A percentile compares a stretch with the other conserved stretches of the same genome.
Conservation (phyloP, 148 eudicot genomes). For the Chenopodium album region DNA sequence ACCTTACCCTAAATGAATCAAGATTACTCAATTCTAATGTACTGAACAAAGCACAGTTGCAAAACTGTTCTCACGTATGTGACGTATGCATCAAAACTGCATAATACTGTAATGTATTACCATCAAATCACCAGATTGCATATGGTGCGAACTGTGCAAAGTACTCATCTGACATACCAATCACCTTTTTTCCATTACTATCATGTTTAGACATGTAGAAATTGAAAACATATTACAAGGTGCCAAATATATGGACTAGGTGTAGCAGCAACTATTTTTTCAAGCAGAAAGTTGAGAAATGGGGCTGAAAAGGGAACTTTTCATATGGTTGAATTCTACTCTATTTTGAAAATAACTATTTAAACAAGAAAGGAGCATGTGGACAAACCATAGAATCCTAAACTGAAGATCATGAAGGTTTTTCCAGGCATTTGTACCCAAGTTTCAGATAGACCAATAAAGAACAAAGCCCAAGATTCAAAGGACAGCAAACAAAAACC, state of each 20-base stretch:
- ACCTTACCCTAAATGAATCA: no score
- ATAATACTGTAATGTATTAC: no score
- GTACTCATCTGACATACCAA: no score
- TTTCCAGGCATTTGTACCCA: neutral
- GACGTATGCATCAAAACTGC: no score
- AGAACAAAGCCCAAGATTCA: neutral
- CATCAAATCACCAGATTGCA: no score
- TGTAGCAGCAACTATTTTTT: neutral
- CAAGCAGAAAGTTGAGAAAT: neutral
- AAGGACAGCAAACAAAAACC: neutral
- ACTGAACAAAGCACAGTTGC: no score
- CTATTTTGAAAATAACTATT: neutral
- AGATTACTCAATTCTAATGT: no score
- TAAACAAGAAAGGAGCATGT: neutral
- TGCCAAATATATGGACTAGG: neutral
- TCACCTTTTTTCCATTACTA: no score
- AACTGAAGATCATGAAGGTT: neutral
- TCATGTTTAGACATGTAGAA: neutral
- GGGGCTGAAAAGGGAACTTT: neutral
- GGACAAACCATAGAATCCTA: neutral
- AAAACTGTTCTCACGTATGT: no score
- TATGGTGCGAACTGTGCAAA: no score
- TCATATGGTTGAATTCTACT: neutral
- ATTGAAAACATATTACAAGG: neutral
- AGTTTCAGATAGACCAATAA: neutral